Percentiles rank a stretch among this genome's conserved stretches.
These are phyloP conservation scores for Dactylorhiza incarnata DNA, from an alignment of 106 monocot genomes.

Conservation along the genomic window DNA sequence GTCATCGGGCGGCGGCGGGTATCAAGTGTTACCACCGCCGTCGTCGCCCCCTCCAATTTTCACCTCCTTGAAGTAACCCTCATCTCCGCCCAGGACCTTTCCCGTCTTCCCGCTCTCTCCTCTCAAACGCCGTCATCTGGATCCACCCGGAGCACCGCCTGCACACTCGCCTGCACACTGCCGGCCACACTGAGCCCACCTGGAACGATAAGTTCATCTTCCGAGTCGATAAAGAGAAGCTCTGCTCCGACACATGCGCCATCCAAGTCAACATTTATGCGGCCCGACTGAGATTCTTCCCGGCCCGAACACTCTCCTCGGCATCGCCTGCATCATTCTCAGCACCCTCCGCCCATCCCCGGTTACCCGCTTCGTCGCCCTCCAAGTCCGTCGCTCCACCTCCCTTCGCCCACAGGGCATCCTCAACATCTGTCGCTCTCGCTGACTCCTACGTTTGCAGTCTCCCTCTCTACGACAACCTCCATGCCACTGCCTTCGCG, in stretches of 20 bases:
- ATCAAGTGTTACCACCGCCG: background rate
- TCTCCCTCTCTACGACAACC: background rate
- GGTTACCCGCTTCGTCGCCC: constrained; percentile 21
- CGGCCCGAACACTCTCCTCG: constrained; percentile 20
- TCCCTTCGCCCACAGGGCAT: constrained; percentile 59
- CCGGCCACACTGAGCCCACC: constrained; percentile 21
- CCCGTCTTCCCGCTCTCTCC: constrained; percentile 5
- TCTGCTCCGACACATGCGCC: constrained; percentile 37
- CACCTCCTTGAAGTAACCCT: constrained; percentile 40
- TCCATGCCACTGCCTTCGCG: background rate
- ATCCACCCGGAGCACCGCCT: constrained; percentile 17
- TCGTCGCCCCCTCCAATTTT: constrained; percentile 4
- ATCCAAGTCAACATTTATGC: constrained; percentile 35
- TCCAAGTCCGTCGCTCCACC: constrained; percentile 40
- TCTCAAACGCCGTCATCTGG: constrained; percentile 38
- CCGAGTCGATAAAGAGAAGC: constrained; percentile 27
- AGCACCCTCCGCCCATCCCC: constrained; percentile 15
- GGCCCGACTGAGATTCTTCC: constrained; percentile 8
- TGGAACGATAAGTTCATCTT: constrained; percentile 54
- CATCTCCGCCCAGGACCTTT: constrained; percentile 38
- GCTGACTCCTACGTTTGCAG: constrained; percentile 1
- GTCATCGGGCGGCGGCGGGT: background rate
- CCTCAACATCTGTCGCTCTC: constrained; percentile 29
- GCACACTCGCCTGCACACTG: constrained; percentile 16
- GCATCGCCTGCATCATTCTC: constrained; percentile 35